Conservation (phyloP, 1,284 basidiomycete species). For the Golubevia sp. region DNA sequence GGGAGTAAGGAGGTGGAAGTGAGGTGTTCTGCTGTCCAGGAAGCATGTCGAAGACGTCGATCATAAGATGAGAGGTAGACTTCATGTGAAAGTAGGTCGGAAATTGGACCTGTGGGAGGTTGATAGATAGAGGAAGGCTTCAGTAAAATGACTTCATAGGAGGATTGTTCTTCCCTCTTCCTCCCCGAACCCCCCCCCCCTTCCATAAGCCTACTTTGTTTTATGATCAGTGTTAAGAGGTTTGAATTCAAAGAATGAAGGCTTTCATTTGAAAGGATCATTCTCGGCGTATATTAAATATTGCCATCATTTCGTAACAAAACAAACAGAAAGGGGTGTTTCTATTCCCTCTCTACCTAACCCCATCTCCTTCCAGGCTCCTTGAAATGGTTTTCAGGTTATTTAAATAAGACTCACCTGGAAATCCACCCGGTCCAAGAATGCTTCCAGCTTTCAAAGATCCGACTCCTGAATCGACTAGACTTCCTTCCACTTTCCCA, state of each 20-base stretch:
- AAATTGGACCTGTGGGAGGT: conserved; percentile 72
- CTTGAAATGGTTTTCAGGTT: too few species aligned
- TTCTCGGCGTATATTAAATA: not conserved
- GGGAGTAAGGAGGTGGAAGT: conserved; percentile 30
- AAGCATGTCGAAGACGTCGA: conserved; percentile 82
- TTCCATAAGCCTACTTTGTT: too few species aligned
- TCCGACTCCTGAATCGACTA: not conserved
- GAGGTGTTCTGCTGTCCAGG: conserved; percentile 69
- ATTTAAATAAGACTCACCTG: not conserved
- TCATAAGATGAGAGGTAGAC: conserved; percentile 91
- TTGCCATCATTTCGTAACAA: not conserved
- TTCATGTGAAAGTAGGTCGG: conserved; percentile 77
- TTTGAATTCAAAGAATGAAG: too few species aligned
- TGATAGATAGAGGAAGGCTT: conserved; percentile 9
- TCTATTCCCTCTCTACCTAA: not conserved
- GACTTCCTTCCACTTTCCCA: not conserved
- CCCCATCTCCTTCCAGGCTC: not conserved
- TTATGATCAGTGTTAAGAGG: too few species aligned
- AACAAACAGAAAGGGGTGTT: not conserved
- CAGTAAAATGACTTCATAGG: not conserved
- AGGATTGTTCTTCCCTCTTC: not conserved
- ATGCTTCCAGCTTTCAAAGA: conserved; percentile 6
- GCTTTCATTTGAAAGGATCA: too few species aligned
- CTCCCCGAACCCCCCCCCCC: too few species aligned
- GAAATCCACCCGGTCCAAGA: conserved; percentile 4